phyloP scores from a whole-genome alignment of 306 rosid species.

The Casuarina equisetifolia region DNA sequence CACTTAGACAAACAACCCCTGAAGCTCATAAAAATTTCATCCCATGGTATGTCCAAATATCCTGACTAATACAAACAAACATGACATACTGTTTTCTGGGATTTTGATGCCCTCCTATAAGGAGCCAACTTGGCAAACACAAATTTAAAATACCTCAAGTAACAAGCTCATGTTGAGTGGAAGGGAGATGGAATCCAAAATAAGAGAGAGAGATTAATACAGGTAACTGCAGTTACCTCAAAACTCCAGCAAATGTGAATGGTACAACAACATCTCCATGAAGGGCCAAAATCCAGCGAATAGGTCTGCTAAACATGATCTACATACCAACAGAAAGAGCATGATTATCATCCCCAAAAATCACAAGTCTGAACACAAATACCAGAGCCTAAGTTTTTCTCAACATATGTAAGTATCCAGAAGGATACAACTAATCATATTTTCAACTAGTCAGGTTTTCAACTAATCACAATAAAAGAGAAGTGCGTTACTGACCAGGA shows the following conservation, averaged over 20 bases:
- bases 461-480: not conserved
- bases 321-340: conserved; percentile 34
- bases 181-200: not conserved
- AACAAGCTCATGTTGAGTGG: not conserved
- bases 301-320: conserved; percentile 93
- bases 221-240: conserved; percentile 49
- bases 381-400: not conserved
- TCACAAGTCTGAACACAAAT: not conserved
- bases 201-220: conserved; percentile 4
- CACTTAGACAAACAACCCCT: not conserved
- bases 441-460: not conserved
- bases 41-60: not conserved
- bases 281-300: conserved; percentile 93
- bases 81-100: not conserved
- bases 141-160: not conserved
- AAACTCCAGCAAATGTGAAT: conserved; percentile 74
- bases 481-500: not conserved
- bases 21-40: not conserved
- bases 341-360: conserved; percentile 6
- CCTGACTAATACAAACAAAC: not conserved
- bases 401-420: not conserved
- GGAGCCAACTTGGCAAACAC: not conserved
- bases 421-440: not conserved
- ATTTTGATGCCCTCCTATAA: not conserved
- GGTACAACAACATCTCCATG: conserved; percentile 84